phyloP scores from a whole-genome alignment of 2,329 filamentous ascomycete genomes.

The Aspergillus piperis region DNA sequence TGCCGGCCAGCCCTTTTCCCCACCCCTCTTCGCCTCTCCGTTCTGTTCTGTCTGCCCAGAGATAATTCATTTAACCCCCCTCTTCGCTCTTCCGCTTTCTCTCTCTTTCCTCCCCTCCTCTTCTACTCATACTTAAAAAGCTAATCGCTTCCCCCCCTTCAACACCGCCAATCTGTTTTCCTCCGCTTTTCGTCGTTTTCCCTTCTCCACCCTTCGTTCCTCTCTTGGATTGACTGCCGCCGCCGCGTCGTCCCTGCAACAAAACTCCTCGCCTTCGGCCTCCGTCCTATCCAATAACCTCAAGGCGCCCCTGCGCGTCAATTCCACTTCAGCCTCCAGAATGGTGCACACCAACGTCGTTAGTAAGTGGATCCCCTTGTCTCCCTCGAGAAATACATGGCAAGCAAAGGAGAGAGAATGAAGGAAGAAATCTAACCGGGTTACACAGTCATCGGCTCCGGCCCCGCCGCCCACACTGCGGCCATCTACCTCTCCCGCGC shows the following conservation, averaged over 20 bases:
- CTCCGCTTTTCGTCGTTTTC: conserved; percentile 70
- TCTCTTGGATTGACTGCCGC: conserved; percentile 72
- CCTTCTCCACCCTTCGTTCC: conserved; percentile 66
- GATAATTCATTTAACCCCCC: conserved; percentile 18
- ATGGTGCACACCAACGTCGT: conserved; percentile 94
- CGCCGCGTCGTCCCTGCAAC: conserved; percentile 67
- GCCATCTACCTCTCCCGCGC: conserved; percentile 95
- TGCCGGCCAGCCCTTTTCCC: conserved; percentile 17
- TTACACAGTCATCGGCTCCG: conserved; percentile 77
- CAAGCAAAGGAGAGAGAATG: too few relatives aligned
- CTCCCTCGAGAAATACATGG: too few relatives aligned
- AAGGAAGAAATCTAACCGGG: conserved; percentile 9
- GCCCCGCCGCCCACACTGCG: conserved; percentile 95
- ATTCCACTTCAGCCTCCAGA: conserved; percentile 40
- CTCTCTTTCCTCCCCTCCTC: conserved; percentile 18
- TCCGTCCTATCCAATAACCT: conserved; percentile 37
- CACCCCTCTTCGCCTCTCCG: conserved; percentile 21
- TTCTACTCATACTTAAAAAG: conserved; percentile 13
- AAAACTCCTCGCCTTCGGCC: conserved; percentile 53
- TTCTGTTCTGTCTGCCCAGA: conserved; percentile 7
- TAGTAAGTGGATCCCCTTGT: conserved; percentile 58
- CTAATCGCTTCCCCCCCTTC: conserved; percentile 7
- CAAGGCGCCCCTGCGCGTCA: conserved; percentile 45
- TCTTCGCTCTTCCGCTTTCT: neutral
- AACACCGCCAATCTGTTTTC: conserved; percentile 86